Percentiles rank a stretch among this genome's conserved stretches.
phyloP scores from a whole-genome alignment of 768 basidiomycete species.

The Tylopilus vinaceipallidus region DNA sequence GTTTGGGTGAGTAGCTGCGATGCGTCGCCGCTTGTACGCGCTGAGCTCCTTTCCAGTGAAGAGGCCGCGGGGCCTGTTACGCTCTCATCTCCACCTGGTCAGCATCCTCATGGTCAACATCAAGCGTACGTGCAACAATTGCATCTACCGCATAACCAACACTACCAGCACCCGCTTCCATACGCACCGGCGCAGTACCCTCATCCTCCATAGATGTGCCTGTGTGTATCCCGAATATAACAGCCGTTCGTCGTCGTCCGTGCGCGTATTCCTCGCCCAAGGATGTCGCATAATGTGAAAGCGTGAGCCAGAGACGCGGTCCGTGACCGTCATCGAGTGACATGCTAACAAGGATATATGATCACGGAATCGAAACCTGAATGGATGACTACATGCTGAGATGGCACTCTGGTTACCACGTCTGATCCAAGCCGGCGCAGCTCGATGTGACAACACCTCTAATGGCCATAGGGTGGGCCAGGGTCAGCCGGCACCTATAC shows the following conservation, averaged over 20 bases:
- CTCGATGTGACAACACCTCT: neutral
- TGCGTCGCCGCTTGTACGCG: neutral
- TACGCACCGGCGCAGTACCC: constrained; percentile 14
- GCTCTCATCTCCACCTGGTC: constrained; percentile 3
- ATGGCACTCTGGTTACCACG: too few species aligned
- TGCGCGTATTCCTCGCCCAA: neutral
- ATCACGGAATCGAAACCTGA: neutral
- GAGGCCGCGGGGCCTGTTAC: constrained; percentile 23
- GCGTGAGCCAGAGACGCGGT: too few species aligned
- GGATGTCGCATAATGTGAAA: neutral
- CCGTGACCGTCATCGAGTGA: neutral
- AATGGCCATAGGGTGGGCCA: too few species aligned
- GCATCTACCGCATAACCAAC: constrained; percentile 8
- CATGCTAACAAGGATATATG: neutral
- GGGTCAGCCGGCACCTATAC: neutral
- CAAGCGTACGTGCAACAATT: constrained; percentile 9
- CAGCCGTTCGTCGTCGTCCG: neutral
- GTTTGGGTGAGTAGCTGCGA: constrained; percentile 47
- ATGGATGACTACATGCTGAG: neutral
- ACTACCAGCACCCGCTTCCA: constrained; percentile 13
- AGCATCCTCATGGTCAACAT: constrained; percentile 8
- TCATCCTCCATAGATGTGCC: constrained; percentile 12
- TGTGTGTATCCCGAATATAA: neutral
- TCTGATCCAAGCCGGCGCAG: neutral
- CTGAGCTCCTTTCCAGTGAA: constrained; percentile 18